Base-by-base conservation (phyloP, 2,329 filamentous ascomycete genomes). In the Xylaria sp. region DNA sequence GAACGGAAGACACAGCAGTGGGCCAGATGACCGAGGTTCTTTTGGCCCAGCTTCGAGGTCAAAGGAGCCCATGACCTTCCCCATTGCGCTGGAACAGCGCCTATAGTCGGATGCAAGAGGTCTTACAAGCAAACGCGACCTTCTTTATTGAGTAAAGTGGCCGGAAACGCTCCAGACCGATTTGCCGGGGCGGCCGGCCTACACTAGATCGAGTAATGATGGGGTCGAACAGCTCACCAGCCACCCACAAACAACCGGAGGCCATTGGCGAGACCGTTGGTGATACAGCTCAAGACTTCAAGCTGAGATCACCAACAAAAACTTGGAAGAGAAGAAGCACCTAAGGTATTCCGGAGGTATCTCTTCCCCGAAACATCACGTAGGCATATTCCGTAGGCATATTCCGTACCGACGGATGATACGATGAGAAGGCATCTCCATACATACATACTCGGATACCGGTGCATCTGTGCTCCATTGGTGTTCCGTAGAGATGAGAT, bases 121-220 rank as follows among this genome's bases (percentile, higher is more conserved):
- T 35, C 35, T 35, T 49, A 58, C 47, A 55, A 51, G 56, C 52
- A 59, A 57, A 50, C 47, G 44, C 30, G 54, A 63, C 62, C 62
- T 63, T 59, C 62, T 59, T 35, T 16, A 59, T 63, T 23, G 23
- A 59, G 62, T 56, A 54, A 63, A 39, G 46, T 54, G 55, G 18
- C 37, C 30, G 23, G 52, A 30, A 50, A 35, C 42, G 55, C 35
- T 52, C 48, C 50, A 46, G 57, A 59, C 16, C 2, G 58, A 39
- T 1, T 63, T 60, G 6, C 34, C 13, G 63, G 59, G 9, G 54
- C 13, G 42, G 42, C 42, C 42, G 42, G n/a, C n/a, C 42, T 46
- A 46, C 42, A 16, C 37, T 42, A 13, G 37, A 42, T 42, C 37
- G 37, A 42, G 37, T 42, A 42, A 42, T 42, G 37, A 42, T 42